Evolutionary conservation across 164 flowering plant species (phyloP).

Genomic region (Piper longum): DNA sequence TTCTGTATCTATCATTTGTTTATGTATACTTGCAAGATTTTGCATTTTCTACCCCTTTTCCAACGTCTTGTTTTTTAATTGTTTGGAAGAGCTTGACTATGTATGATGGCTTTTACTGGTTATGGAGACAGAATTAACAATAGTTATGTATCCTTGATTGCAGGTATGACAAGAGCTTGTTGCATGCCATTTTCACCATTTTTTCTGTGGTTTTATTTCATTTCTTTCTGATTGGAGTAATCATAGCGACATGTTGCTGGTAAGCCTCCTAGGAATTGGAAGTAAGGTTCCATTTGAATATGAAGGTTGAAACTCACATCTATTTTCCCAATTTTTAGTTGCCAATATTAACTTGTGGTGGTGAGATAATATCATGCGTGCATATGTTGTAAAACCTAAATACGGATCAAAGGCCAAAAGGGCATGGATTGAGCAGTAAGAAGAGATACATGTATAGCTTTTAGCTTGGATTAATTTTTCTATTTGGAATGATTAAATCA

Average conservation of each 20-base stretch:
- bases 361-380: no score
- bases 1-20: background rate
- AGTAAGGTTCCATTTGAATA: background rate
- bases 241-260: conserved; percentile 85
- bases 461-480: no score
- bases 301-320: background rate
- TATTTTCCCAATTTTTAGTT: background rate
- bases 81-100: background rate
- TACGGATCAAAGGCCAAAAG: no score
- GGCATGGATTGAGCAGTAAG: no score
- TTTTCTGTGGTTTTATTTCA: conserved; percentile 67
- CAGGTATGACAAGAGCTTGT: conserved; percentile 83
- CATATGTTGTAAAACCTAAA: no score
- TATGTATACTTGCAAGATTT: background rate
- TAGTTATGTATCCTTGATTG: conserved; percentile 8
- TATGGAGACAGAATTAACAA: background rate
- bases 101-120: background rate
- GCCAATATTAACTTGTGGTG: no score
- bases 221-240: conserved; percentile 57
- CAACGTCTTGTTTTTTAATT: background rate
- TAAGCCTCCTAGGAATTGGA: conserved; percentile 17
- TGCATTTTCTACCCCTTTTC: background rate
- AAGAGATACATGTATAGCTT: no score
- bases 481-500: no score
- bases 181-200: conserved; percentile 72